phyloP scores from a whole-genome alignment of 805 yeast species.

The Barnettozyma siamensis region DNA sequence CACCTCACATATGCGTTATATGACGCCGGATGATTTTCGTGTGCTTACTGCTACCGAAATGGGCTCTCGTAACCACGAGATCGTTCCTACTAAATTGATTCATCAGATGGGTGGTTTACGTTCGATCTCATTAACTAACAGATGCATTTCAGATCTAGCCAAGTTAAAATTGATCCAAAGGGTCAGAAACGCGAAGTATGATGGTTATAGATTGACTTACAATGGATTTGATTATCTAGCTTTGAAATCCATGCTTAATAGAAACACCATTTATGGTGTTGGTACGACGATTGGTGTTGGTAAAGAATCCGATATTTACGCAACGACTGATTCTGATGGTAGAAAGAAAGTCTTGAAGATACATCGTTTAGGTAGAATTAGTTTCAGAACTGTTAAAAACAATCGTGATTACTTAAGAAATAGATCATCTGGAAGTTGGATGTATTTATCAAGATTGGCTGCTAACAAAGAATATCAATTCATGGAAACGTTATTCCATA shows the following conservation, averaged over 20 bases:
- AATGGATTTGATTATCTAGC: conserved; percentile 93
- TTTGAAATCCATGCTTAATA: conserved; percentile 71
- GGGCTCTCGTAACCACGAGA: conserved; percentile 90
- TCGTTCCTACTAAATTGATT: conserved; percentile 86
- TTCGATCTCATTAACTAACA: conserved; percentile 68
- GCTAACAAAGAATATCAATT: conserved; percentile 91
- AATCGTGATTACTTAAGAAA: conserved; percentile 84
- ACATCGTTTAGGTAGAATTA: conserved; percentile 89
- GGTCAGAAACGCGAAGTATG: conserved; percentile 87
- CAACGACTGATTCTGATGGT: conserved; percentile 67
- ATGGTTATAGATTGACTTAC: conserved; percentile 86
- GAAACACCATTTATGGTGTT: conserved; percentile 67
- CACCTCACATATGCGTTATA: conserved; percentile 87
- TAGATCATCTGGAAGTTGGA: conserved; percentile 80
- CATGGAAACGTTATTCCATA: conserved; percentile 65
- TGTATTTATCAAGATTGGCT: conserved; percentile 82
- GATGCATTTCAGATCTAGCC: conserved; percentile 80
- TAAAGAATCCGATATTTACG: conserved; percentile 92
- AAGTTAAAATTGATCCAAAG: conserved; percentile 73
- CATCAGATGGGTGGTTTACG: conserved; percentile 74
- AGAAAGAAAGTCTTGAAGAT: conserved; percentile 74
- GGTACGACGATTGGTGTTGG: conserved; percentile 94
- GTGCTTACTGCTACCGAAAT: conserved; percentile 84
- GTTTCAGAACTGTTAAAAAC: conserved; percentile 87
- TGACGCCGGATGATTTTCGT: conserved; percentile 85